A percentile compares a stretch with the other conserved stretches of the same genome.
Conservation (phyloP, 768 basidiomycete genomes). For the Guyanaporus albipodus region DNA sequence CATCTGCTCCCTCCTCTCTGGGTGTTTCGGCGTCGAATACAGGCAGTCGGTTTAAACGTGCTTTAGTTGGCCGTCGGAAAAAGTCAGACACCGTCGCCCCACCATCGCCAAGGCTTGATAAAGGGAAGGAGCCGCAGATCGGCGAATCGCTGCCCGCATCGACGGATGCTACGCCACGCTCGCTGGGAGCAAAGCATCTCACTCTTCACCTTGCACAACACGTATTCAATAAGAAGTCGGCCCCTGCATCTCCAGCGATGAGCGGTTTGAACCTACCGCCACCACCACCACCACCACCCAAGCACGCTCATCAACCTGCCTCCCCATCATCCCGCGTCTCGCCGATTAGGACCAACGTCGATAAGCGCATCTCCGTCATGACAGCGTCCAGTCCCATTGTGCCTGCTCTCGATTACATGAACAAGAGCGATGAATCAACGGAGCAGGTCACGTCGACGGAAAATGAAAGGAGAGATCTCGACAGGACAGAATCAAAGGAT, state of each 20-base stretch:
- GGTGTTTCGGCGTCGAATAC: conserved; percentile 18
- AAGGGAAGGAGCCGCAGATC: conserved; percentile 17
- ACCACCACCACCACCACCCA: conserved; percentile 38
- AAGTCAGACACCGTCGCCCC: conserved; percentile 23
- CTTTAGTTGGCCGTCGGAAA: conserved; percentile 32
- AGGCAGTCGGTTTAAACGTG: conserved; percentile 30
- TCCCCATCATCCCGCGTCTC: conserved; percentile 23
- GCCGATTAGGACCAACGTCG: conserved; percentile 23
- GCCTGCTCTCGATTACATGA: conserved; percentile 55
- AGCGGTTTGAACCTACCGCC: conserved; percentile 29
- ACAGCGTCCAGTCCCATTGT: conserved; percentile 52
- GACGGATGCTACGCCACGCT: conserved; percentile 16
- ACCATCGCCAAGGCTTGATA: conserved; percentile 22
- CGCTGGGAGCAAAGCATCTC: conserved; percentile 32
- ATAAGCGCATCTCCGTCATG: conserved; percentile 49
- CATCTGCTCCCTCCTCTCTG: conserved; percentile 26
- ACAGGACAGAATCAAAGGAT: conserved; percentile 52
- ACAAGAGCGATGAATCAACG: conserved; percentile 35
- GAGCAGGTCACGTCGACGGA: conserved; percentile 21
- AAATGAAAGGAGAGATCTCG: conserved; percentile 29
- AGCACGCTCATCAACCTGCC: conserved; percentile 23
- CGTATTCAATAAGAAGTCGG: conserved; percentile 40
- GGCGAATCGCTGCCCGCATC: conserved; percentile 17
- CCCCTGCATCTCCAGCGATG: conserved; percentile 31
- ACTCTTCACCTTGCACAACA: conserved; percentile 45